Evolutionary conservation across 176 grass and related monocot species (phyloP), one percentile per base, ranked within the genome.

Genomic region (Typha latifolia): DNA sequence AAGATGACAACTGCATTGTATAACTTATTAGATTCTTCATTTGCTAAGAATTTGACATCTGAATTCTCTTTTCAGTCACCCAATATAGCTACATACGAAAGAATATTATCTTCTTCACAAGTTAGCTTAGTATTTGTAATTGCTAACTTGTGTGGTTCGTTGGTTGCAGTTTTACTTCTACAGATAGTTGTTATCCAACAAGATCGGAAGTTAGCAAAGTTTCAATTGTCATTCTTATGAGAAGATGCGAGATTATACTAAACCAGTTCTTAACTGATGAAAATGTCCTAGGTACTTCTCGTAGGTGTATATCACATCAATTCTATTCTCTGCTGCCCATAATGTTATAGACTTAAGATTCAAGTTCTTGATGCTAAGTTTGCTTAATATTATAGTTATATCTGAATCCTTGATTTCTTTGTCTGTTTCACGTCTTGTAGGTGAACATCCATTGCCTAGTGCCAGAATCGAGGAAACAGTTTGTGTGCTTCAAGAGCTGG

Each of bases 401-500:
- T 14, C 20, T 48, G 64, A 47, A 59, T 68, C n/a, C 71, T 66
- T 14, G 9, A 19, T 78, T 23, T 81, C 70, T 66, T 48, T 49
- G 68, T 86, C 48, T 70, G 77, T 49, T 63, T 75, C 14, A 52
- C 66, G 22, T 85, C 16, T 84, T 78, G 72, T 77, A 99, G 94
- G 89, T 62, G 89, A 89, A 73, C 79, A 71, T 80, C 81, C 61
- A 76, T 84, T 99, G 71, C 94, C 89, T 68, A 82, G 64, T 64
- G 83, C 84, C 37, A 93, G 86, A 79, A 82, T 82, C 71, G 81
- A 99, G 70, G 94, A 99, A 84, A 86, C 71, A 10, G 64, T 92
- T 71, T 87, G 79, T 75, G 81, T 93, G 32, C 94, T 99, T 85
- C 83, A 93, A 75, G 86, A 99, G 79, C 89, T 99, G 68, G 89